Evolutionary conservation across 1,284 basidiomycete species (phyloP).

Genomic region (Microbotryum lychnidis-dioicae): DNA sequence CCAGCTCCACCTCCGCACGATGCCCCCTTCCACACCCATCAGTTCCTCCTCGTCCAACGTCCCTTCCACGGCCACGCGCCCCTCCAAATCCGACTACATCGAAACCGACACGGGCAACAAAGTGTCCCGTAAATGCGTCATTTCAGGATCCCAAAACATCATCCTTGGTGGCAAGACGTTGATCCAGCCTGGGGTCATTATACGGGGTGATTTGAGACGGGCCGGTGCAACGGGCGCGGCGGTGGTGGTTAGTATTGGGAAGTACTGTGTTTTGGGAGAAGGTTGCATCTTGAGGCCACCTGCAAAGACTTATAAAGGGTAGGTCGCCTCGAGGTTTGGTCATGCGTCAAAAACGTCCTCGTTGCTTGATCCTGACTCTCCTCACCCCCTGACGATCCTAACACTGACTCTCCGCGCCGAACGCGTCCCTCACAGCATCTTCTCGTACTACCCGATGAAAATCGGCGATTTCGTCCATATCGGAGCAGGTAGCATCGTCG

Average conservation of each 20-base stretch:
- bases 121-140: constrained; percentile 85
- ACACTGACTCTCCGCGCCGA: background rate
- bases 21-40: too few relatives aligned
- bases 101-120: constrained; percentile 71
- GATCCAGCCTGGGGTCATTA: constrained; percentile 77
- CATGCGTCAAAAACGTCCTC: background rate
- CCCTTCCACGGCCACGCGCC: too few relatives aligned
- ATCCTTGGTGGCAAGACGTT: constrained; percentile 95
- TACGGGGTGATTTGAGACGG: constrained; percentile 69
- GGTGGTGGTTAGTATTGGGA: constrained; percentile 82
- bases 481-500: constrained; percentile 74
- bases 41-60: too few relatives aligned
- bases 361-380: background rate
- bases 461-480: constrained; percentile 92
- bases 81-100: constrained; percentile 20
- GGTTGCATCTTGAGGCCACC: constrained; percentile 72
- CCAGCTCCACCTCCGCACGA: too few relatives aligned
- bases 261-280: constrained; percentile 87
- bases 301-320: constrained; percentile 77
- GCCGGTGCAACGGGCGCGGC: constrained; percentile 50
- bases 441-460: constrained; percentile 98
- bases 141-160: constrained; percentile 91
- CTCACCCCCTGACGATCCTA: background rate
- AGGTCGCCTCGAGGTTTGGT: background rate
- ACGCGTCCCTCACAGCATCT: constrained; percentile 46